These are phyloP conservation scores for Sugiyamaella paludigena DNA, from an alignment of 1,139 yeast genomes.

Conservation along the genomic window DNA sequence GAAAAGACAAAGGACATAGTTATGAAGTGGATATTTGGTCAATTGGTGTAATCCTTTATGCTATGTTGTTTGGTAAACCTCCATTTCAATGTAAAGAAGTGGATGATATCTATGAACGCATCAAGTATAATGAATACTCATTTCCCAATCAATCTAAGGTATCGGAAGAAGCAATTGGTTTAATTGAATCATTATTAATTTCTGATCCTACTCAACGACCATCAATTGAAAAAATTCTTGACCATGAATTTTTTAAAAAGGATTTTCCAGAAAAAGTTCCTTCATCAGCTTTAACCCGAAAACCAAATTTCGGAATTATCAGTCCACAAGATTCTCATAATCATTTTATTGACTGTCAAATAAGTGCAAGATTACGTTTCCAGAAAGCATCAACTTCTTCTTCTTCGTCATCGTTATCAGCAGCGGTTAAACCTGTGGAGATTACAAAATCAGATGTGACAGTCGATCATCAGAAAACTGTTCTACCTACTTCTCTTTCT, in stretches of 20 bases:
- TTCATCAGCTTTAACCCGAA: constrained; percentile 58
- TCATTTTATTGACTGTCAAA: constrained; percentile 52
- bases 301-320: constrained; percentile 56
- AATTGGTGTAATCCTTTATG: constrained; percentile 91
- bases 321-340: constrained; percentile 61
- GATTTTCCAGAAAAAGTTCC: constrained; percentile 67
- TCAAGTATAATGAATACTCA: constrained; percentile 73
- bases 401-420: background rate
- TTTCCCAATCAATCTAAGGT: constrained; percentile 76
- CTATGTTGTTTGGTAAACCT: constrained; percentile 87
- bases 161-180: constrained; percentile 65
- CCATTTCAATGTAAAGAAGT: constrained; percentile 98
- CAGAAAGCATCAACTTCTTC: constrained; percentile 12
- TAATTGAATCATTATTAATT: constrained; percentile 70
- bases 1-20: constrained; percentile 84
- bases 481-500: constrained; percentile 84
- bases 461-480: constrained; percentile 63
- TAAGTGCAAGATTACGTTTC: constrained; percentile 42
- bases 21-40: constrained; percentile 86
- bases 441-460: constrained; percentile 68
- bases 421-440: constrained; percentile 41
- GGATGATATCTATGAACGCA: constrained; percentile 85
- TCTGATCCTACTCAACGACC: constrained; percentile 84
- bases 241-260: constrained; percentile 71
- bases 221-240: constrained; percentile 70